Base-by-base conservation (phyloP, 2,329 filamentous ascomycete genomes). In the Grosmannia serpens region DNA sequence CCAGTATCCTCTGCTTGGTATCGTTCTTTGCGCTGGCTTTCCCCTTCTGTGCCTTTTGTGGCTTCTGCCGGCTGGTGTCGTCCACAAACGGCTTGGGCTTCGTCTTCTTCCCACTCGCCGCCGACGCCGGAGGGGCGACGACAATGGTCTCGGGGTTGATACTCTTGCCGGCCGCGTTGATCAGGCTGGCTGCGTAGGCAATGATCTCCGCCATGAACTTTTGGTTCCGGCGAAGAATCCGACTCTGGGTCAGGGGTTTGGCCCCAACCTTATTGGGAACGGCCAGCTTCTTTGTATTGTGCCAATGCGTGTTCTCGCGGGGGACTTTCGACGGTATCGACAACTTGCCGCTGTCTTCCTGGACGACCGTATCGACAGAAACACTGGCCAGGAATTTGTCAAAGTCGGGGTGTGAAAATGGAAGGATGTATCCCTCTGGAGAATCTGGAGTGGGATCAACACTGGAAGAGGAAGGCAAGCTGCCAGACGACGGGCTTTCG, bases 101-200 rank as follows among this genome's bases (percentile, higher is more conserved):
- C 8, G 41, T 20, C 41, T 20, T 44, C 41, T 44, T 44, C 20
- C 41, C 20, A 50, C 38, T 27, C 26, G 58, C 58, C 31, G 65
- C 61, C 3, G 62, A 67, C 9, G 60, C 46, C 46, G 53, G 17
- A 24, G 55, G 51, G 20, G 17, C 27, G 24, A 80, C 76, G 1
- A 85, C 78, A 54, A 89, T 80, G 4, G 75, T 81, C 66, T 89
- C 84, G 0, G 84, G 84, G 27, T 86, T 76, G 6, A 89, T 75
- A 2, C 73, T 73, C 62, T 83, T 87, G 3, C 85, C 85, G 2
- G 77, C 74, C 0, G 82, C 75, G 59, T 84, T 85, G 0, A 84
- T 87, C 53, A 90, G 73, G 68, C 85, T 88, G 15, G 83, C 84
- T 1, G 87, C 84, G 67, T 90, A 91, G 1, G 77, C 74, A 31